phyloP scores from a whole-genome alignment of 208 protist genomes.

The Acanthamoeba royreba region DNA sequence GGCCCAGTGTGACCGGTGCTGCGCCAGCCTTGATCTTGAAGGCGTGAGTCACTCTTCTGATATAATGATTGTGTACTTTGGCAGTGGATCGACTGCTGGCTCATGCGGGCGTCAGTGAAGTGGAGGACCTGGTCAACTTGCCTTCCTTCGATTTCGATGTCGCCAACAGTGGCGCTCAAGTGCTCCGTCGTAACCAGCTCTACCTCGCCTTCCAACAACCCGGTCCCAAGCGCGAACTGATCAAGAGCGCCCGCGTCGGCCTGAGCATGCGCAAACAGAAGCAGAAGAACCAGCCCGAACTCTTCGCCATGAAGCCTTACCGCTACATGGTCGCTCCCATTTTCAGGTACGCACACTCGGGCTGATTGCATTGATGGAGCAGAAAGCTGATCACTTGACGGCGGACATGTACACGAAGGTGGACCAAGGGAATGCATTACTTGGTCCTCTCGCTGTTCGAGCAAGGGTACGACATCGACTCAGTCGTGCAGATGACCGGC shows the following conservation, averaged over 20 bases:
- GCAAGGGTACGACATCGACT: background rate
- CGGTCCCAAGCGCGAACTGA: background rate
- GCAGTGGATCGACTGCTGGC: constrained; percentile 22
- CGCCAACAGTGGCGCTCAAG: constrained; percentile 19
- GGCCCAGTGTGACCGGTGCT: constrained; percentile 14
- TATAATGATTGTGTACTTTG: background rate
- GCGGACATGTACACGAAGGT: background rate
- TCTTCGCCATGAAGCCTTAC: background rate
- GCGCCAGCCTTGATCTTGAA: background rate
- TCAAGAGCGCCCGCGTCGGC: background rate
- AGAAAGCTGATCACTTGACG: background rate
- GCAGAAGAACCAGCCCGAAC: background rate
- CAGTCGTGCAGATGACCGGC: background rate
- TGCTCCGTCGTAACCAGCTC: background rate
- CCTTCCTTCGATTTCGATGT: constrained; percentile 41
- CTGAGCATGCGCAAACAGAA: background rate
- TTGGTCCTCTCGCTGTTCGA: background rate
- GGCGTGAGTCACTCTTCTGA: background rate
- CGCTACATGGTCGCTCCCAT: background rate
- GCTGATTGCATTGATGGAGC: no score
- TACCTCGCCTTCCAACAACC: background rate
- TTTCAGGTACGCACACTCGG: background rate
- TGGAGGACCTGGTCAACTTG: background rate
- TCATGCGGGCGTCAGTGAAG: background rate
- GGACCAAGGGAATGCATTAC: background rate